Evolutionary conservation across 1,139 yeast species (phyloP), one percentile per base, ranked within the genome.

Genomic region (Hansenula sp.): DNA sequence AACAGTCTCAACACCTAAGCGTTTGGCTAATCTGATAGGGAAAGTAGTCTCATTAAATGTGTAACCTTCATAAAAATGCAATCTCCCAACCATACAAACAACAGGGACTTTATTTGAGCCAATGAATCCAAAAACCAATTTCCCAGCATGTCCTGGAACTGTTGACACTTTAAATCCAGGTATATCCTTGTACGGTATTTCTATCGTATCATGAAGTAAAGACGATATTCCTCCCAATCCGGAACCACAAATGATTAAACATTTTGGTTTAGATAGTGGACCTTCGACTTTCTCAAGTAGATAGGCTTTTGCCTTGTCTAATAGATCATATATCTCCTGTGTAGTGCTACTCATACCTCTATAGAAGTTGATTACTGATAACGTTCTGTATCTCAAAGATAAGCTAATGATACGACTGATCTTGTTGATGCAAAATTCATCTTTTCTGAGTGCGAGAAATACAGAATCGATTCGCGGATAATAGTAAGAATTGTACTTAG

Each of bases 11-110:
- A 82, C 77, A 0, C 83, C 86, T 51, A 90, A 65, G 29, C 68
- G 61, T 42, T 77, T 71, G 44, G 95, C 80, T 24, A 85, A 81
- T 46, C 97, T 74, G 18, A 92, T 71, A 0, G 97, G 97, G 60
- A 88, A 85, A 0, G 90, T 87, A 2, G 96, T 83, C 44, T 85
- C 85, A 46, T 76, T 78, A 53, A 89, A 77, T 17, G 78, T 72
- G 61, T 88, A 84, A 2, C 98, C 97, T 62, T 92, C 97, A 56
- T 92, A 92, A 48, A 84, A 85, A 51, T 90, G 97, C 44, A 90
- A 68, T 50, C 97, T 71, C 7, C 97, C 97, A 42, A 87, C 88
- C 96, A 90, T 89, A 55, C 96, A 82, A 63, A 90, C 77, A 1
- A 90, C 95, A 0, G 95, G 94, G 1, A 82, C 86, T 39, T 70